Base-by-base conservation (phyloP, 805 yeast species). In the Suhomyces sp. region DNA sequence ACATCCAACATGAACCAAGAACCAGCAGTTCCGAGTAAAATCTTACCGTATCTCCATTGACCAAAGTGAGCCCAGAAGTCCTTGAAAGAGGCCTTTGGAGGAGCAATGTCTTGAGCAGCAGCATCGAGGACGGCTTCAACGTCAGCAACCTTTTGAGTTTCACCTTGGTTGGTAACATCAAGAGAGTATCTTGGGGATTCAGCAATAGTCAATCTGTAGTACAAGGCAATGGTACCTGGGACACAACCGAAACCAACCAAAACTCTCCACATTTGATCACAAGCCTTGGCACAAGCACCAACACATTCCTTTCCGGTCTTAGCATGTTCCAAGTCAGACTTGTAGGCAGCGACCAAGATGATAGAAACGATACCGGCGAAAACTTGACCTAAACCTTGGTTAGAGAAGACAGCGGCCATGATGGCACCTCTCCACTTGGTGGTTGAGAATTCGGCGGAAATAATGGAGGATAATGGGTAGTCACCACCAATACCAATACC, bases 401-500 rank as follows among this genome's bases (percentile, higher is more conserved):
- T 88, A 39, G 96, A 91, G 64, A 90, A 90, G 38, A 88, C 96
- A 19, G 96, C 95, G 57, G 86, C 88, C 95, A 88, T 88, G 52
- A 87, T 87, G 47, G 96, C 95, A 76, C 96, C 96, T 80, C 96
- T 85, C 95, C 95, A 88, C 65, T 84, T 87, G 48, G 96, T 88
- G 40, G 96, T 86, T 18, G 96, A 76, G 55, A 88, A 88, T 71
- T 88, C 96, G 39, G 96, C 82, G 7, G 95, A 83, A 47, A 88
- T 88, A 60, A 88, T 83, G n/a, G 95, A 86, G 12, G 95, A 86
- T 54, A 88, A 74, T 49, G 96, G 96, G 63, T 88, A 88, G 70
- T 88, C 96, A 75, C 96, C 96, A 71, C 96, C 96, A 51, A 88
- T 88, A 79, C 96, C 96, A 52, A 88, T 82, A 74, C 96, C 96